These are phyloP conservation scores for Fusarium compactum DNA, from an alignment of 2,329 filamentous ascomycete species.

Conservation along the genomic window DNA sequence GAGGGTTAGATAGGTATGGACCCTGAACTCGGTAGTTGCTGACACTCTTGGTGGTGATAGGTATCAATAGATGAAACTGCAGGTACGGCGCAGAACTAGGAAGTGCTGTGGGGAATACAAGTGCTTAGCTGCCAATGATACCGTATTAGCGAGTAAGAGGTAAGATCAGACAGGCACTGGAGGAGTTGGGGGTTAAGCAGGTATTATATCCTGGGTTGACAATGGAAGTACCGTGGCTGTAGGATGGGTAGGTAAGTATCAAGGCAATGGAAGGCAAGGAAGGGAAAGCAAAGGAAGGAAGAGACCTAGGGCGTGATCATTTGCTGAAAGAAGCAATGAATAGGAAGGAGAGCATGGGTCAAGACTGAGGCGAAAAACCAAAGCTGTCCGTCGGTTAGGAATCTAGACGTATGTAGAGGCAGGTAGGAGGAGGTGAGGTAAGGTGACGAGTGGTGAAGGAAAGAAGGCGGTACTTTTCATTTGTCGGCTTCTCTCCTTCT, in stretches of 20 bases:
- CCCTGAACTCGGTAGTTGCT: neutral
- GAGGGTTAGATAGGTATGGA: neutral
- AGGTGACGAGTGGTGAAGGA: slow-evolving; percentile 6
- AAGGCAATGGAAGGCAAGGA: neutral
- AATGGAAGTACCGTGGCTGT: neutral
- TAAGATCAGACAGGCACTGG: neutral
- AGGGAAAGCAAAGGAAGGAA: neutral
- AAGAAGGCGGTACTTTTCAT: slow-evolving; percentile 7
- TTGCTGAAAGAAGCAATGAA: slow-evolving; percentile 23
- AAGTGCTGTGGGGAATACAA: neutral
- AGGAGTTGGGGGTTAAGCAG: slow-evolving; percentile 9
- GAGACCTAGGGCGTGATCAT: neutral
- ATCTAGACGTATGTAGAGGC: neutral
- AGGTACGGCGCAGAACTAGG: neutral
- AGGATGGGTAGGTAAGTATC: neutral
- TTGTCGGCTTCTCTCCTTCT: slow-evolving; percentile 24
- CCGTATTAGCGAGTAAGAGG: neutral
- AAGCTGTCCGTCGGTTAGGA: slow-evolving; percentile 4
- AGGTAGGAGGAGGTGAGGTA: neutral
- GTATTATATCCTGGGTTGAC: slow-evolving; percentile 24
- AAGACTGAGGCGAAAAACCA: slow-evolving; percentile 21
- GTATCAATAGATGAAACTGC: slow-evolving; percentile 1
- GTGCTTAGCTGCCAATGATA: neutral
- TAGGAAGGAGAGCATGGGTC: slow-evolving; percentile 16
- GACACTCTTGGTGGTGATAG: neutral